phyloP scores from a whole-genome alignment of 805 yeast species.

The Kluyveromyces siamensis region DNA sequence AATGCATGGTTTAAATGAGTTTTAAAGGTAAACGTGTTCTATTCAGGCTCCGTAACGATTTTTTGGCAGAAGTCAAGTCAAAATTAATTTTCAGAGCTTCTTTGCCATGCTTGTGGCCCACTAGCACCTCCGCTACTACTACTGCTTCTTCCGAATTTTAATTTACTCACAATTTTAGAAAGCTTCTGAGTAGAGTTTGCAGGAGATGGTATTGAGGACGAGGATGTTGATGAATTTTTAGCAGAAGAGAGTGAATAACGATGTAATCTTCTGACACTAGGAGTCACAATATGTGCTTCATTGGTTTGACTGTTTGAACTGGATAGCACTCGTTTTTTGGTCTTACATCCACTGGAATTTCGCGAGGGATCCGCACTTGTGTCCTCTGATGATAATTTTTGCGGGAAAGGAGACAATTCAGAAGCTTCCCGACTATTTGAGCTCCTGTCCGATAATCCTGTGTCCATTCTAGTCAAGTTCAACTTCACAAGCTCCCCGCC shows the following conservation, averaged over 20 bases:
- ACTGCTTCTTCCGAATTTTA: conserved; percentile 9
- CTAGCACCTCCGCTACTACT: conserved; percentile 7
- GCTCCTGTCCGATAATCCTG: not conserved
- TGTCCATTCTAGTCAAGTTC: not conserved
- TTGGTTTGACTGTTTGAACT: not conserved
- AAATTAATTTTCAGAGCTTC: not conserved
- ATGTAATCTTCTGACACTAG: not conserved
- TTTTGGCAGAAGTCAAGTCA: too few relatives aligned
- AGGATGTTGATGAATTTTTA: conserved; percentile 2
- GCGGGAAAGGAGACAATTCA: not conserved
- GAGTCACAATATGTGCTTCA: not conserved
- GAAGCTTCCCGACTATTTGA: not conserved
- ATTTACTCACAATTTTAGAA: conserved; percentile 7
- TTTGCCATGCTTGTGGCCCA: conserved; percentile 2
- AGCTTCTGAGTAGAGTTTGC: conserved; percentile 7
- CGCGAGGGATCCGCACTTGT: not conserved
- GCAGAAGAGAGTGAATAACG: conserved; percentile 1
- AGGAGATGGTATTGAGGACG: conserved; percentile 3
- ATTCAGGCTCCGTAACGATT: too few relatives aligned
- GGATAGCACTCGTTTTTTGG: not conserved
- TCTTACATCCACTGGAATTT: not conserved
- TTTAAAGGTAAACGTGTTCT: too few relatives aligned
- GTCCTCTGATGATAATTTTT: not conserved
- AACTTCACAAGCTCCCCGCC: not conserved
- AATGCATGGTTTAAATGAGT: not conserved